A percentile compares a stretch with the other conserved stretches of the same genome.
These are phyloP conservation scores for Pestalotiopsis sp. DNA, from an alignment of 2,329 filamentous ascomycete genomes.

Conservation along the genomic window DNA sequence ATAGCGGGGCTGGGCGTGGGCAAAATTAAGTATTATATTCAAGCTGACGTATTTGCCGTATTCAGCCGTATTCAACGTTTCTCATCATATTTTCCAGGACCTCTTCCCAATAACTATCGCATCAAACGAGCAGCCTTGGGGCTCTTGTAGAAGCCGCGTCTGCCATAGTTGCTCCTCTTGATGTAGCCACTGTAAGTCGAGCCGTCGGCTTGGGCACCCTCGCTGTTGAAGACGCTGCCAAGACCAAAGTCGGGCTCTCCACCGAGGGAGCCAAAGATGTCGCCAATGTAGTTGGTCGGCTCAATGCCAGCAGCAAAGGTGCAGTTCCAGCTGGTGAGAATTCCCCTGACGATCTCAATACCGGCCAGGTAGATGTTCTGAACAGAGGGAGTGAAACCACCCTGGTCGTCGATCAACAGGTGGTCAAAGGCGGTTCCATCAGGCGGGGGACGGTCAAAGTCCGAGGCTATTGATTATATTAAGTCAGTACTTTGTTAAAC, in stretches of 20 bases:
- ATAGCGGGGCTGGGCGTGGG: too few species aligned
- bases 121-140: conserved; percentile 3
- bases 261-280: conserved; percentile 71
- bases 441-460: conserved; percentile 72
- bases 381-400: conserved; percentile 65
- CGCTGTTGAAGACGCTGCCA: conserved; percentile 33
- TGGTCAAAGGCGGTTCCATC: conserved; percentile 60
- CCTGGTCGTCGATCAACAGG: conserved; percentile 62
- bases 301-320: conserved; percentile 60
- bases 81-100: neutral
- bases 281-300: conserved; percentile 68
- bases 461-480: conserved; percentile 47
- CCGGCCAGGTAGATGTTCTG: conserved; percentile 70
- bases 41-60: neutral
- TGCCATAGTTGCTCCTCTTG: conserved; percentile 10
- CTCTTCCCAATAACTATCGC: neutral
- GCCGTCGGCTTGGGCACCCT: conserved; percentile 8
- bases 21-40: neutral
- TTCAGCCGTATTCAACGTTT: neutral
- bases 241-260: conserved; percentile 68
- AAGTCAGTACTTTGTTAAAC: neutral
- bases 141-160: conserved; percentile 7
- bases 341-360: conserved; percentile 65
- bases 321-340: conserved; percentile 62
- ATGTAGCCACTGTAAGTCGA: conserved; percentile 5